A percentile compares a stretch with the other conserved stretches of the same genome.
Evolutionary conservation across 2,329 filamentous ascomycete genomes (phyloP).

Genomic region (Botrytis galanthina): DNA sequence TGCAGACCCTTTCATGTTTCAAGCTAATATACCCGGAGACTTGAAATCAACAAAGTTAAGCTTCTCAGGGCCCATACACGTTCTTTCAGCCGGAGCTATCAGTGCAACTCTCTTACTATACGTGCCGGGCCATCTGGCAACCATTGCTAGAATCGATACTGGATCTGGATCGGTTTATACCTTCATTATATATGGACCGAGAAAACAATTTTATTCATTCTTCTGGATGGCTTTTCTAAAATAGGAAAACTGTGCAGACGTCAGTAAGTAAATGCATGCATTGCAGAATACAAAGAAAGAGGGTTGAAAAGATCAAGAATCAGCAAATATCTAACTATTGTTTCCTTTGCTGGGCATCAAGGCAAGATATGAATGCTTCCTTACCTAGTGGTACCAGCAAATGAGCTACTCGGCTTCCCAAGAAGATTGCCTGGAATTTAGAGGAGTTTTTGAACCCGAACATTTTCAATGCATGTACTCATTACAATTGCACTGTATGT

Average conservation of each 20-base stretch:
- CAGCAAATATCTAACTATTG: not conserved
- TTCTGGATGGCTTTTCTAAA: not conserved
- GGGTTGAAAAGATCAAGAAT: not conserved
- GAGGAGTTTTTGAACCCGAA: not conserved
- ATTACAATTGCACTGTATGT: not conserved
- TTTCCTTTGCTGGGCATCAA: not conserved
- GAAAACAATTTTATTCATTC: not conserved
- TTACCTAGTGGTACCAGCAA: not conserved
- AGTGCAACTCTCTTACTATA: not conserved
- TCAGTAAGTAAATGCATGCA: not conserved
- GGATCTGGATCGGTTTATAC: not conserved
- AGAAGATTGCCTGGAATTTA: not conserved
- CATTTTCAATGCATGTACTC: not conserved
- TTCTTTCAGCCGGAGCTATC: not conserved
- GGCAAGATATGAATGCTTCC: not conserved
- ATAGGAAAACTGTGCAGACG: not conserved
- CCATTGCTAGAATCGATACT: not conserved
- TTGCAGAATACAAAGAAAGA: not conserved
- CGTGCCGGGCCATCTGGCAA: not conserved
- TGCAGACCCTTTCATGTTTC: not conserved
- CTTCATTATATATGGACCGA: not conserved
- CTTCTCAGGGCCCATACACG: not conserved
- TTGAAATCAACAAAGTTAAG: not conserved
- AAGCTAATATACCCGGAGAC: not conserved
- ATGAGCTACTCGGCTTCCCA: not conserved